phyloP scores from a whole-genome alignment of 2,329 filamentous ascomycete genomes.

The Nannizziopsis barbatae region DNA sequence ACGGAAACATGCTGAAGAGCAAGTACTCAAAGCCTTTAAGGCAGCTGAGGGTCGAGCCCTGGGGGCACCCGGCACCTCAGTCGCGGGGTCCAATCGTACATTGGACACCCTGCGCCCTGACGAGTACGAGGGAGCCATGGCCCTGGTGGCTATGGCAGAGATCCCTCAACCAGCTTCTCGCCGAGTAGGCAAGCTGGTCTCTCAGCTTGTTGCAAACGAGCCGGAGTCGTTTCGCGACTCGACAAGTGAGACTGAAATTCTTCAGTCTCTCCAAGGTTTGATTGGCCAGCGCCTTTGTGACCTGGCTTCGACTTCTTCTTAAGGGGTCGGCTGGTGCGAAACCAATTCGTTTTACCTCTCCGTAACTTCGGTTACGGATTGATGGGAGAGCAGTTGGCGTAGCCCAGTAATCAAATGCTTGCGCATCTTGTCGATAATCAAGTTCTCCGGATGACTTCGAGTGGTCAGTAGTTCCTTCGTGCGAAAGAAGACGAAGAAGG shows the following conservation, averaged over 20 bases:
- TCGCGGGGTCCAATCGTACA: slow-evolving; percentile 12
- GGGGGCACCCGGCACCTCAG: slow-evolving; percentile 1
- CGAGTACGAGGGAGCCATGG: slow-evolving; percentile 26
- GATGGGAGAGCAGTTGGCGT: neutral
- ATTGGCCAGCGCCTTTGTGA: slow-evolving; percentile 24
- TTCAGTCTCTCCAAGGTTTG: slow-evolving; percentile 23
- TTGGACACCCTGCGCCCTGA: slow-evolving; percentile 21
- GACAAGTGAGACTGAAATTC: slow-evolving; percentile 23
- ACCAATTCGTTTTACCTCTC: slow-evolving; percentile 10
- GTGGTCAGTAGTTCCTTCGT: slow-evolving; percentile 2
- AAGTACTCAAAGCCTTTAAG: slow-evolving; percentile 7
- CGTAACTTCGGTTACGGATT: slow-evolving; percentile 5
- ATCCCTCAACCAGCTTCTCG: slow-evolving; percentile 15
- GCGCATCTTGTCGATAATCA: neutral
- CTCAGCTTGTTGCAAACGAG: slow-evolving; percentile 23
- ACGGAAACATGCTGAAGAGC: slow-evolving; percentile 17
- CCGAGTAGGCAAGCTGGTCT: slow-evolving; percentile 23
- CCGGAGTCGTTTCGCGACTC: slow-evolving; percentile 21
- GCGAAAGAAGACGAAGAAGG: neutral
- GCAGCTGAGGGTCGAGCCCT: slow-evolving; percentile 5
- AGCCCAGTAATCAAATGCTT: slow-evolving; percentile 8
- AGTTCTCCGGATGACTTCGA: slow-evolving; percentile 9
- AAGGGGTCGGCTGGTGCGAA: slow-evolving; percentile 2
- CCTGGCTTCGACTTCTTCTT: slow-evolving; percentile 14
- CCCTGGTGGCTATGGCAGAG: slow-evolving; percentile 24